A percentile compares a stretch with the other conserved stretches of the same genome.
These are phyloP conservation scores for Inga oerstediana DNA, from an alignment of 306 rosid genomes.

Conservation along the genomic window DNA sequence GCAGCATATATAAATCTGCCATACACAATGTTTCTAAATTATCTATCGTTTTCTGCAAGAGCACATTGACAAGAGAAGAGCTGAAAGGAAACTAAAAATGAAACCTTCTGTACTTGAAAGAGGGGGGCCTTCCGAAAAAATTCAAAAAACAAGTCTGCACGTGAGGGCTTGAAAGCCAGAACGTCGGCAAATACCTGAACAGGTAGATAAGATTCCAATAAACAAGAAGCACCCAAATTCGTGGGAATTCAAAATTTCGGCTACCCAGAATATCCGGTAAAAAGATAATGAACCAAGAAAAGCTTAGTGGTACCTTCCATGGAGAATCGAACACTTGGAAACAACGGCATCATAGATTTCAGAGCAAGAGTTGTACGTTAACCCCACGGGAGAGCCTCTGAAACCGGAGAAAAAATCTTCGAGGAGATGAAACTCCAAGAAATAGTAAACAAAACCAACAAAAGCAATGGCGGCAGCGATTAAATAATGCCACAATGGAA, in stretches of 20 bases:
- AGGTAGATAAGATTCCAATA: neutral
- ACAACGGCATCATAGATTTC: constrained; percentile 63
- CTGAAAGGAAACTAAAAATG: neutral
- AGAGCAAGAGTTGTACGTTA: constrained; percentile 56
- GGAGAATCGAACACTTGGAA: constrained; percentile 81
- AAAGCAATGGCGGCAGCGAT: constrained; percentile 27
- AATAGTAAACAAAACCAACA: constrained; percentile 50
- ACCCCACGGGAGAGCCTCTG: constrained; percentile 52
- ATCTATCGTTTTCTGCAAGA: neutral
- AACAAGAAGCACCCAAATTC: neutral
- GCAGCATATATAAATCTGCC: neutral
- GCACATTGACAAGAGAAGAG: neutral
- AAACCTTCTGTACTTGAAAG: constrained; percentile 73
- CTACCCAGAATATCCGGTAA: neutral
- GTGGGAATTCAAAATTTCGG: neutral
- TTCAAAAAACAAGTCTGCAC: constrained; percentile 74
- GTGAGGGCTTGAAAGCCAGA: constrained; percentile 91
- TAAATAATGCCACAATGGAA: constrained; percentile 61
- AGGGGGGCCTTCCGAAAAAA: constrained; percentile 59
- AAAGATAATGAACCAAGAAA: neutral
- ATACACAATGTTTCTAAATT: neutral
- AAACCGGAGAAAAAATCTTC: constrained; percentile 58
- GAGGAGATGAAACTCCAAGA: constrained; percentile 75
- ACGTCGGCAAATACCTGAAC: constrained; percentile 65
- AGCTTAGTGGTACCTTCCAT: constrained; percentile 45